Conservation (phyloP, 2,329 filamentous ascomycete species). For the Botrytis porri region DNA sequence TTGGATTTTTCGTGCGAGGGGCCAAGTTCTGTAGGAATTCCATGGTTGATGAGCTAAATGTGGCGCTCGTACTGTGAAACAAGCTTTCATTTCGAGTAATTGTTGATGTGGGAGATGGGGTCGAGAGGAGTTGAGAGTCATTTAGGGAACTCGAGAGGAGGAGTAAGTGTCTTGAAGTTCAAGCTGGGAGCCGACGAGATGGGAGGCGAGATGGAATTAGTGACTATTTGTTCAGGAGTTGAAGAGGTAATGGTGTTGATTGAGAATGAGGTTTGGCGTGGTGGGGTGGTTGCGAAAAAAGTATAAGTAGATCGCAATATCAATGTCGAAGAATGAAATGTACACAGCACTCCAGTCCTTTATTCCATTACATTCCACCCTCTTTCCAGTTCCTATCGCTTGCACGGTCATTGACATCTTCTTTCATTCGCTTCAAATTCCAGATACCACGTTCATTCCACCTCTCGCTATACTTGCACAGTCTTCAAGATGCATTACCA, state of each 20-base stretch:
- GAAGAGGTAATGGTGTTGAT: not conserved
- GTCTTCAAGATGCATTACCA: not conserved
- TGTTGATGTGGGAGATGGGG: not conserved
- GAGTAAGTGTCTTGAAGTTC: not conserved
- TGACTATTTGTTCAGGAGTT: not conserved
- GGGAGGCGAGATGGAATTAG: accelerated
- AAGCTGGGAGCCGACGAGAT: not conserved
- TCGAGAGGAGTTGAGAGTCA: not conserved
- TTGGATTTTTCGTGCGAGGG: no score
- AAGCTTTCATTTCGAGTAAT: not conserved
- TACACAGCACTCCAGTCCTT: not conserved
- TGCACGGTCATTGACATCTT: not conserved
- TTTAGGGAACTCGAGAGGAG: not conserved
- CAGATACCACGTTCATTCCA: not conserved
- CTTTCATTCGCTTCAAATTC: not conserved
- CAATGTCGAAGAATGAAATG: not conserved
- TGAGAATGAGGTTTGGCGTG: not conserved
- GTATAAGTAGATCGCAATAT: not conserved
- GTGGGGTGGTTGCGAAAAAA: not conserved
- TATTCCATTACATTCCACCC: not conserved
- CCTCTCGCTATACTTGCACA: not conserved
- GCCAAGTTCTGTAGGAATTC: not conserved
- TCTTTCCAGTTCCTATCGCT: not conserved
- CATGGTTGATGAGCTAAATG: not conserved
- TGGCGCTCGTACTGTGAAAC: not conserved